Conservation (phyloP, 495 filamentous ascomycete species). For the Staphylotrichum tortipilum region DNA sequence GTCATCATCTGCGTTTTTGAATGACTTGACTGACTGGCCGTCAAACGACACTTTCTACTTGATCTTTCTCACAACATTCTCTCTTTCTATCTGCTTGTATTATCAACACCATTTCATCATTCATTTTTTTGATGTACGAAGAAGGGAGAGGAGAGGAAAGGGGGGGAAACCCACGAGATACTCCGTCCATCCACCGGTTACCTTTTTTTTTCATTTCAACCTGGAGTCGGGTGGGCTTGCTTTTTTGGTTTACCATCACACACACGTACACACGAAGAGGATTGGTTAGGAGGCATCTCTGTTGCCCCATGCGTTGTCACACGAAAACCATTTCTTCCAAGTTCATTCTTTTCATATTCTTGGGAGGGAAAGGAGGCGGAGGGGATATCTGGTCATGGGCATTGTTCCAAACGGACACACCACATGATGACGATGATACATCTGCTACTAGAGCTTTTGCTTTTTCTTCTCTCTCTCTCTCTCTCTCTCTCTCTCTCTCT, state of each 20-base stretch:
- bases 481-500: too few relatives aligned
- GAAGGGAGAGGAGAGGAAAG: neutral
- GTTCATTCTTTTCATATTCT: neutral
- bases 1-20: too few relatives aligned
- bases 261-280: neutral
- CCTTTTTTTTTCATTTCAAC: neutral
- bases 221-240: neutral
- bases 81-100: neutral
- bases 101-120: neutral
- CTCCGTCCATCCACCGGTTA: neutral
- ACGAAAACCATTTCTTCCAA: constrained; percentile 1
- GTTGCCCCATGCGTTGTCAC: neutral
- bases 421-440: constrained; percentile 6
- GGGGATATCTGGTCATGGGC: constrained; percentile 4
- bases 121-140: neutral
- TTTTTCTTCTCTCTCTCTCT: too few relatives aligned
- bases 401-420: neutral
- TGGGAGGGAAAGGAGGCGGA: too few relatives aligned
- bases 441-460: neutral
- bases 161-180: neutral
- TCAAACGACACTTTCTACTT: neutral
- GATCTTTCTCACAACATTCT: neutral
- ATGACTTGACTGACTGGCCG: too few relatives aligned
- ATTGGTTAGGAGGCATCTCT: too few relatives aligned
- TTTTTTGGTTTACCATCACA: neutral